Conservation (phyloP, 202 grass and related monocot species). For the Saccharum hybrid region DNA sequence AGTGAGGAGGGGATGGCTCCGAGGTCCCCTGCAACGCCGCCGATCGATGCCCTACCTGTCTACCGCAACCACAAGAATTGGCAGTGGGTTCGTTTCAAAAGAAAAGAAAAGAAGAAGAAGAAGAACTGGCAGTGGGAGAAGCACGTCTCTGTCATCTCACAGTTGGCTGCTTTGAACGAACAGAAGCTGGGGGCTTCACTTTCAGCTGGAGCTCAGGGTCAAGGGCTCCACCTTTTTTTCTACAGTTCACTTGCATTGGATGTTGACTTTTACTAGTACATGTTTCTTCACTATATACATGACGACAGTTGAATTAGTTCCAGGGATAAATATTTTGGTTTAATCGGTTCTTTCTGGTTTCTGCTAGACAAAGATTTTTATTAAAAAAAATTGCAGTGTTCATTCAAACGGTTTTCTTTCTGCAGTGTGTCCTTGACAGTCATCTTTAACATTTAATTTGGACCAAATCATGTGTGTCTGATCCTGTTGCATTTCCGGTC, state of each 20-base stretch:
- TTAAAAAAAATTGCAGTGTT: too few relatives aligned
- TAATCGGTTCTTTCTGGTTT: neutral
- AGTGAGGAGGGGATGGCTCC: too few relatives aligned
- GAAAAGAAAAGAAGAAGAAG: neutral
- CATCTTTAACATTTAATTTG: neutral
- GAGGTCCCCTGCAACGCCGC: too few relatives aligned
- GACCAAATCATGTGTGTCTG: neutral
- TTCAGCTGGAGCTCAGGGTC: neutral
- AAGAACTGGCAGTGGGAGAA: too few relatives aligned
- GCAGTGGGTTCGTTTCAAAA: too few relatives aligned
- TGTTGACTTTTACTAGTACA: neutral
- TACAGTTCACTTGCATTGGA: neutral
- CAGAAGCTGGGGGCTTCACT: neutral
- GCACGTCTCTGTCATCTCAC: neutral
- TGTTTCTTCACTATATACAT: neutral
- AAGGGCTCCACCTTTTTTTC: neutral
- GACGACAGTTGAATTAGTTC: too few relatives aligned
- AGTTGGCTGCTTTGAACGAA: neutral
- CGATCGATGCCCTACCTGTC: neutral
- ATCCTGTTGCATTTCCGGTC: neutral
- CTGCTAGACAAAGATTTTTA: neutral
- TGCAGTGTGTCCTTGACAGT: neutral
- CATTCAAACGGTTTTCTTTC: neutral
- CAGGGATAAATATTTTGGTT: neutral
- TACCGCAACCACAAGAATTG: neutral